Evolutionary conservation across 2,329 filamentous ascomycete species (phyloP), one percentile per base, ranked within the genome.

Genomic region (Didymella pomorum): DNA sequence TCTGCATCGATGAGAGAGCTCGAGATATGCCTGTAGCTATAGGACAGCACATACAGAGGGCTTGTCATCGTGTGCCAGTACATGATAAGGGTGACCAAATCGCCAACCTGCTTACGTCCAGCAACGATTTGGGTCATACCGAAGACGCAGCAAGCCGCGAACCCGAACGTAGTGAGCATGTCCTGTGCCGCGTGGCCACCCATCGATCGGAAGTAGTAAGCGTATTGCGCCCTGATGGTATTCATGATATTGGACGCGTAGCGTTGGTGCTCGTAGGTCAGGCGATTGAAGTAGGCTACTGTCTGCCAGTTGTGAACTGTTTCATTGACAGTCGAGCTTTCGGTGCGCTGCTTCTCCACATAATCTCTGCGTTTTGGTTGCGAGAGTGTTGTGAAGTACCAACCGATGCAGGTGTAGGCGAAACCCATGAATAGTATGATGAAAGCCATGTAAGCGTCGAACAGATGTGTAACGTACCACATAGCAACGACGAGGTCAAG

Each of bases 1-100:
- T 91, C 88, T 0, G 88, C 86, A 66, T 90, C 86, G 35, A 90
- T 84, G 25, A 91, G 76, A 46, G 85, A 82, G 20, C 78, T 76
- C 3, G 80, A 78, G 28, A 86, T 75, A 45, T 79, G 77, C 21
- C 79, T 77, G 56, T 83, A 81, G 26, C 80, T 81, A 62, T 77
- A 81, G 0, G 80, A 80, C 39, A 87, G 78, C 12, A 79, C 78
- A n/a, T 79, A 76, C 3, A 87, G 73, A 7, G 84, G 84, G 3
- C 68, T 70, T 54, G 79, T 78, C 65, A 81, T 77, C 0, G 74
- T 75, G 18, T 67, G 57, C 88, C 88, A 91, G 72, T 90, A 91
- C 31, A 84, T 82, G 16, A 89, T 78, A 25, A 91, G 74, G 18
- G 87, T 87, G 4, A 90, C 84, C 60, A 91, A 87, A 58, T 83